Base-by-base conservation (phyloP, 305 asterid species). In the Ruellia speciosa region DNA sequence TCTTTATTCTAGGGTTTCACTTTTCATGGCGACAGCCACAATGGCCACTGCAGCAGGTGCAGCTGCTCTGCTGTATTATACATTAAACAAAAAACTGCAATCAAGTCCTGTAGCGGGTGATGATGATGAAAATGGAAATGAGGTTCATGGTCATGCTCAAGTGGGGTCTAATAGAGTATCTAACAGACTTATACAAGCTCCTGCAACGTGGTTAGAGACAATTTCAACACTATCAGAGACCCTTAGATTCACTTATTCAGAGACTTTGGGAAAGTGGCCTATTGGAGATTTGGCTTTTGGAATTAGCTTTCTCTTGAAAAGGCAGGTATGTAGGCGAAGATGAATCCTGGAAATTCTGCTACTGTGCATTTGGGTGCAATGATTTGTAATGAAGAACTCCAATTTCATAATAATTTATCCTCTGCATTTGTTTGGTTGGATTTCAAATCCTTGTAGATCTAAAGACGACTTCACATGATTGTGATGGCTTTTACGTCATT, bases 21-120 rank as follows among this genome's bases (percentile, higher is more conserved):
- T 74, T 56, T 52, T 81, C 69, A 92, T 92, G 99, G 99, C 97
- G 19, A 86, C 99, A 14, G 97, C 99, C 74, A 86, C 97, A 58
- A 82, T 88, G 95, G 99, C 97, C 35, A 85, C 96, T 16, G 99
- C 97, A 56, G 99, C 99, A n/a, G 97, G 97, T 72, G 98, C 96
- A 19, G 96, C 96, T 66, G 98, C 99, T 13, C 88, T 92, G 58
- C 73, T 92, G 73, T 92, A 92, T 68, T 92, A 86, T 55, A 86
- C 96, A 8, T 77, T 92, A 60, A 86, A 84, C 70, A 82, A 64
- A 69, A 92, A 84, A 66, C 49, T 88, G 35, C 94, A 76, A 67
- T 59, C 87, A 18, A 59, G 58, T 54, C 58, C 77, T 17, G 41
- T 75, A 24, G 31, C 55, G 5, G 85, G 55, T 31, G 94, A 74